Conservation (phyloP, 2,329 filamentous ascomycete genomes). For the Curvularia eragrostidis region DNA sequence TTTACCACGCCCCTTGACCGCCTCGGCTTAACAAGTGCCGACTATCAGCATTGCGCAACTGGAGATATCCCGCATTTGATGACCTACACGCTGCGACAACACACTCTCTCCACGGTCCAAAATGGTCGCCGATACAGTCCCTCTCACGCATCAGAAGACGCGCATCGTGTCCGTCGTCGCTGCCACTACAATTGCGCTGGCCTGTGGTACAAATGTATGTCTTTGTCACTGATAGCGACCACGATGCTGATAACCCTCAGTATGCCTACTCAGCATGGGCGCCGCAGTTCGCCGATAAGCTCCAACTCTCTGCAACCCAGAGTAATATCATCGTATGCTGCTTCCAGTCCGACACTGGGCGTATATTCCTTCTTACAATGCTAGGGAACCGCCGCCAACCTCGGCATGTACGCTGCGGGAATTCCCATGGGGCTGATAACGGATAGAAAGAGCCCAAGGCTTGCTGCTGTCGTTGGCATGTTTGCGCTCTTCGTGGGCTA, state of each 20-base stretch:
- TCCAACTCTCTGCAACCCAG: slow-evolving; percentile 89
- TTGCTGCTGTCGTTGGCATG: slow-evolving; percentile 77
- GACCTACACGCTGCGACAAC: slow-evolving; percentile 26
- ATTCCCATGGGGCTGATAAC: slow-evolving; percentile 89
- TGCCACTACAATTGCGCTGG: slow-evolving; percentile 82
- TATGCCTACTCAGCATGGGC: slow-evolving; percentile 99
- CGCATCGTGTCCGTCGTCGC: slow-evolving; percentile 84
- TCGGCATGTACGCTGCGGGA: slow-evolving; percentile 93
- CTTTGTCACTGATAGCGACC: background rate
- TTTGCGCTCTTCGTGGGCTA: slow-evolving; percentile 79
- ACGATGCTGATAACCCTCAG: slow-evolving; percentile 57
- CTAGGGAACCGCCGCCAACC: slow-evolving; percentile 71
- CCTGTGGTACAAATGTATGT: slow-evolving; percentile 90
- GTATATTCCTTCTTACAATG: slow-evolving; percentile 35
- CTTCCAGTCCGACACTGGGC: background rate
- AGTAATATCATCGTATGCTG: slow-evolving; percentile 82
- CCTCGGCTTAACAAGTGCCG: slow-evolving; percentile 13
- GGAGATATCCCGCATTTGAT: slow-evolving; percentile 26
- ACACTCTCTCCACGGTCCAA: slow-evolving; percentile 22
- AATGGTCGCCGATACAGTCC: slow-evolving; percentile 35
- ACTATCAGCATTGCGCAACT: slow-evolving; percentile 17
- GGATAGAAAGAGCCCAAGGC: slow-evolving; percentile 79
- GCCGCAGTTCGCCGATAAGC: slow-evolving; percentile 86
- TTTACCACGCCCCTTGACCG: background rate
- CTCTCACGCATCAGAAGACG: slow-evolving; percentile 62